Evolutionary conservation across 805 yeast species (phyloP).

Genomic region (Yarrowia bubula): DNA sequence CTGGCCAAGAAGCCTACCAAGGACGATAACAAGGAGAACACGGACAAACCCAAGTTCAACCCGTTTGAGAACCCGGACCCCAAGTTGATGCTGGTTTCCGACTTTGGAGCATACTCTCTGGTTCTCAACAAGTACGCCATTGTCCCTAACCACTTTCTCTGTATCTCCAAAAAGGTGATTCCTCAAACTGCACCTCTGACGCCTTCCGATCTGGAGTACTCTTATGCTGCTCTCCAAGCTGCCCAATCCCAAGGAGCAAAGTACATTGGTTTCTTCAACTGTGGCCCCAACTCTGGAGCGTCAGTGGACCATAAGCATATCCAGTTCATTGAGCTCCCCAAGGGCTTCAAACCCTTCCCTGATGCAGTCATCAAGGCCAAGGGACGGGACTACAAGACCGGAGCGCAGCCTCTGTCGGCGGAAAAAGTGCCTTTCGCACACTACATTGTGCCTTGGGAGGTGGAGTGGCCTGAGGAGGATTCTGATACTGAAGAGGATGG

Average conservation of each 20-base stretch:
- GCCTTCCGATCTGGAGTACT: constrained; percentile 64
- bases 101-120: constrained; percentile 52
- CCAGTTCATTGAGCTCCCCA: constrained; percentile 76
- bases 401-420: constrained; percentile 59
- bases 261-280: constrained; percentile 82
- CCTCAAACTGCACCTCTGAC: constrained; percentile 70
- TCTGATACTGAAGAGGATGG: background rate
- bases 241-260: constrained; percentile 46
- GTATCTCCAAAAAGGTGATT: constrained; percentile 72
- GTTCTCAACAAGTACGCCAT: constrained; percentile 87
- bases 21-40: constrained; percentile 7
- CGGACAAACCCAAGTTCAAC: constrained; percentile 37
- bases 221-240: constrained; percentile 53
- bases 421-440: constrained; percentile 75
- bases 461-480: constrained; percentile 31
- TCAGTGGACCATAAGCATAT: constrained; percentile 91
- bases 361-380: constrained; percentile 29
- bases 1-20: constrained; percentile 39
- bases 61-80: constrained; percentile 85
- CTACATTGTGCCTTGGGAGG: constrained; percentile 64
- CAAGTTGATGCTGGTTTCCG: constrained; percentile 58
- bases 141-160: constrained; percentile 70
- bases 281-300: constrained; percentile 89
- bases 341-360: constrained; percentile 45
- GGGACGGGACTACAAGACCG: constrained; percentile 33